These are phyloP conservation scores for Leccinum aurantiacum DNA, from an alignment of 768 basidiomycete species.

Conservation along the genomic window DNA sequence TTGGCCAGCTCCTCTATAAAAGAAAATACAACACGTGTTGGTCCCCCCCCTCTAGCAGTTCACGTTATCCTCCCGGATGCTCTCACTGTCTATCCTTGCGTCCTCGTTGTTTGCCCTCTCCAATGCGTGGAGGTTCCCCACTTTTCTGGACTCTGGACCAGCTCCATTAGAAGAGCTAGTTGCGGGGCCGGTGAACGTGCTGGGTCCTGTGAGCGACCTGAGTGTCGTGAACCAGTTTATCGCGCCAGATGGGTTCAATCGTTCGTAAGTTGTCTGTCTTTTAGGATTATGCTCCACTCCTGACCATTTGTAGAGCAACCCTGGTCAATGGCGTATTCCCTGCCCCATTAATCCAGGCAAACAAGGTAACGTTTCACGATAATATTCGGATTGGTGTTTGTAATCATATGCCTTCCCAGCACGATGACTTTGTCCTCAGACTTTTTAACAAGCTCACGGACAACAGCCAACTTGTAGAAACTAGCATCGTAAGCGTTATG, in stretches of 20 bases:
- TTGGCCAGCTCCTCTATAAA: constrained; percentile 8
- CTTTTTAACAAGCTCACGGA: constrained; percentile 36
- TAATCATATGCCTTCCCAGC: constrained; percentile 25
- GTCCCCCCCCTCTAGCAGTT: too few species aligned
- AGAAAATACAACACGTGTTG: background rate
- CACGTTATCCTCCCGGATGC: background rate
- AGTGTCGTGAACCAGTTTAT: constrained; percentile 39
- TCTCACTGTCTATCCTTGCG: constrained; percentile 8
- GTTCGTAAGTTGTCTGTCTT: constrained; percentile 29
- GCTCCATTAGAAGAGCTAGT: background rate
- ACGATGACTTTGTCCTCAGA: constrained; percentile 39
- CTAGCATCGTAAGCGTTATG: background rate
- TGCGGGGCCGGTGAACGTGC: background rate
- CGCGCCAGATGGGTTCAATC: constrained; percentile 49
- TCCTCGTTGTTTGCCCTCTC: constrained; percentile 7
- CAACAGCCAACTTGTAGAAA: background rate
- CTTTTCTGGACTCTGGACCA: background rate
- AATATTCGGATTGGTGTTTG: background rate
- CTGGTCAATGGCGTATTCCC: constrained; percentile 46
- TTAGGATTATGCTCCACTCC: background rate
- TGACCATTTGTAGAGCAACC: constrained; percentile 34
- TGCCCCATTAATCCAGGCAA: constrained; percentile 43
- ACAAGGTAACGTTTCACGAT: constrained; percentile 29
- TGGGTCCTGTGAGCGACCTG: constrained; percentile 30
- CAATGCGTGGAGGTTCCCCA: constrained; percentile 4